phyloP scores from a whole-genome alignment of 2,329 filamentous ascomycete genomes.

The Metarhizium humberi region DNA sequence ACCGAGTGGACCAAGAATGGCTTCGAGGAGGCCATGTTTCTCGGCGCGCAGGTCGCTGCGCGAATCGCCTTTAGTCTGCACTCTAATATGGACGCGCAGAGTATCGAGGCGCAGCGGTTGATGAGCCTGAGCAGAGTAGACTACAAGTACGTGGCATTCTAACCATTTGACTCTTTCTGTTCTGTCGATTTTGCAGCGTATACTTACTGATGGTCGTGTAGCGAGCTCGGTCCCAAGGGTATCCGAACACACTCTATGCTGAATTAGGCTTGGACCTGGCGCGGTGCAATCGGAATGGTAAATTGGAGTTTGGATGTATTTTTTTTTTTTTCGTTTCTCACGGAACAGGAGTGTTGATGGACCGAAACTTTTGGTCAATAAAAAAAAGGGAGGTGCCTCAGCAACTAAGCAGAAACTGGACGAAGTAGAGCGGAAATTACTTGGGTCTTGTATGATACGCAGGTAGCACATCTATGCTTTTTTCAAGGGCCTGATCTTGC shows the following conservation, averaged over 20 bases:
- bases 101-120: slow-evolving; percentile 40
- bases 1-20: slow-evolving; percentile 80
- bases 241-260: slow-evolving; percentile 46
- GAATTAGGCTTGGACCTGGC: slow-evolving; percentile 18
- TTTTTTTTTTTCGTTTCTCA: background rate
- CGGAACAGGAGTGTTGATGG: background rate
- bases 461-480: slow-evolving; percentile 4
- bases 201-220: slow-evolving; percentile 19
- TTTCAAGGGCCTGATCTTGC: background rate
- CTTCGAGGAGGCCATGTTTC: slow-evolving; percentile 74
- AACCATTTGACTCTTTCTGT: background rate
- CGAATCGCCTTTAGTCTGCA: slow-evolving; percentile 50
- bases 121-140: slow-evolving; percentile 51
- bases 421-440: background rate
- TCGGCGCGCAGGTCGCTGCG: slow-evolving; percentile 80
- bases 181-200: background rate
- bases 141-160: slow-evolving; percentile 42
- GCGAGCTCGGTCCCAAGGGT: slow-evolving; percentile 45
- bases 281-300: background rate
- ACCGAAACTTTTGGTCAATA: background rate
- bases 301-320: background rate
- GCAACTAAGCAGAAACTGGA: background rate
- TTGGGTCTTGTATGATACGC: background rate
- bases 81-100: slow-evolving; percentile 41
- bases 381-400: background rate